Base-by-base conservation (phyloP, 78 protist species). In the Dictyostelium purpureum region DNA sequence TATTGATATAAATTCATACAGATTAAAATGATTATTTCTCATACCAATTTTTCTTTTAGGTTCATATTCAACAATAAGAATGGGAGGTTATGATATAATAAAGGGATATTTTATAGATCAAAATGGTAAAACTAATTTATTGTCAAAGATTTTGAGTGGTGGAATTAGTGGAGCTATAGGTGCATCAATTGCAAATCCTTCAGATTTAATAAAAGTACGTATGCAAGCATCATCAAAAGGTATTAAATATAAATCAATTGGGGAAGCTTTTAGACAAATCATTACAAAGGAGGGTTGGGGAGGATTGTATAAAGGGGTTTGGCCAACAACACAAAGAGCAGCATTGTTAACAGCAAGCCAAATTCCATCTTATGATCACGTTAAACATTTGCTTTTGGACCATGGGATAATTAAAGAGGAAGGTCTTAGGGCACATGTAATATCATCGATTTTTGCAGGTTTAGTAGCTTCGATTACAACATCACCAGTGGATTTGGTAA, bases 201-300 rank as follows among this genome's bases (percentile, higher is more conserved):
- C 96, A 0, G 96, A 93, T 74, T 49, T 93, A 12, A 77, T 93
- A 21, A 93, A 93, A 76, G 96, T 93, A 4, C 38, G 96, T 37
- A 70, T 93, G 93, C 96, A 93, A 35, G 96, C 91, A 42, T 40
- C 71, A 19, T 18, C 80, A 42, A 37, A 35, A 6, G 76, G 76
- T 35, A 83, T 45, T 11, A 61, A 87, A 57, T 93, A 93, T 24
- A 45, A 19, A 14, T 56, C 81, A 0, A 79, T 85, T 6, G 19
- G 52, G n/a, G 51, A 61, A 24, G 96, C 96, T 7, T 79, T 81
- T 35, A 76, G 6, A 33, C 40, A 38, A 4, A 85, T 93, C 19
- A 28, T 93, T 0, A 42, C 31, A 33, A 37, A 61, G 14, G 96
- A 93, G 19, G 96, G 96, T 38, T 10, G 42, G 2, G 28, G 7